A percentile compares a stretch with the other conserved stretches of the same genome.
phyloP scores from a whole-genome alignment of 371 early-diverging fungal genomes.

The Fennellomyces sp. region DNA sequence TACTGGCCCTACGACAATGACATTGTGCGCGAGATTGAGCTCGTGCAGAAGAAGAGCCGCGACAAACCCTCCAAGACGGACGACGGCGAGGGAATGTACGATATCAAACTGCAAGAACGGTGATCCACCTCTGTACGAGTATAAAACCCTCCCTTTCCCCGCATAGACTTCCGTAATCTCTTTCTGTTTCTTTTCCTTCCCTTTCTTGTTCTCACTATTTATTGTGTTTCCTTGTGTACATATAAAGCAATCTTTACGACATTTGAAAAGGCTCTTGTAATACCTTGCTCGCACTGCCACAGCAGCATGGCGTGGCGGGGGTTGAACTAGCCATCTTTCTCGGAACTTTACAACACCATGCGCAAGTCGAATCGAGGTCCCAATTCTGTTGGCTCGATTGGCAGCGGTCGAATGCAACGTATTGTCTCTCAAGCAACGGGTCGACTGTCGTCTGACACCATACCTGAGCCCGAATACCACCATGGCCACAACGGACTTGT shows the following conservation, averaged over 20 bases:
- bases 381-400: neutral
- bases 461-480: neutral
- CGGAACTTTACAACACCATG: neutral
- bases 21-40: constrained; percentile 62
- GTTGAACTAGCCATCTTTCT: neutral
- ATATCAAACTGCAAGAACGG: constrained; percentile 1
- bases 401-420: constrained; percentile 23
- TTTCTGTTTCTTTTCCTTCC: neutral
- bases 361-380: constrained; percentile 11
- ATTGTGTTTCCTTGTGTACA: neutral
- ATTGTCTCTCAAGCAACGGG: constrained; percentile 23
- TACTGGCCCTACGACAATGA: constrained; percentile 66
- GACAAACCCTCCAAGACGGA: too few species aligned
- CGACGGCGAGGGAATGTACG: neutral
- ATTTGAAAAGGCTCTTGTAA: too few species aligned
- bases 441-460: constrained; percentile 17
- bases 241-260: neutral
- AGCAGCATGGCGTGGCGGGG: too few species aligned
- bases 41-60: constrained; percentile 27
- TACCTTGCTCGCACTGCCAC: too few species aligned
- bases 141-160: neutral
- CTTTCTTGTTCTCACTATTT: neutral
- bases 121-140: constrained; percentile 3
- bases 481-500: constrained; percentile 11
- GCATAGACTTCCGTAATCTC: neutral